Base-by-base conservation (phyloP, 331 rosid species). In the Dryas integrifolia region DNA sequence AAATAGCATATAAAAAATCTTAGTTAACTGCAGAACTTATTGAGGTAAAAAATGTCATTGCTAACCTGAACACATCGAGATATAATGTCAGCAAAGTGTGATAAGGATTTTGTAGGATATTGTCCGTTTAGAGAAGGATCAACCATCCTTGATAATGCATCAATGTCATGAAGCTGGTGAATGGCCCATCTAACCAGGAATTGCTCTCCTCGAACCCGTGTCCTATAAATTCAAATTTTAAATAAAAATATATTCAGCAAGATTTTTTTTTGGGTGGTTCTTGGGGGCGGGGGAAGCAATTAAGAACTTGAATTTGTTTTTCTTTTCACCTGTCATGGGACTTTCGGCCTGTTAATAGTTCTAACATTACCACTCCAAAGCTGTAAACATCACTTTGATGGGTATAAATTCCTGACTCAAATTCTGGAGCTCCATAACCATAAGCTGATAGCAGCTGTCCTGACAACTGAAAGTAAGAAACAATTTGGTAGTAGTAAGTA, bases 331-430 rank as follows among this genome's bases (percentile, higher is more conserved):
- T 86, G 87, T 90, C 98, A 64, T 85, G 81, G 67, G 98, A 90
- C 85, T 79, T 76, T 43, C 98, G 94, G 55, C 98, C 97, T 0
- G 98, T 93, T 64, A 93, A 82, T 79, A 93, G 86, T 83, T 93
- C 98, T 76, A 93, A 72, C 98, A 93, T 90, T 71, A 92, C 98
- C 80, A 93, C 98, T 40, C 98, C 98, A 18, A 93, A 93, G 76
- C 98, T 93, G 86, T 87, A 93, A 50, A 88, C 90, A 5, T 90
- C 98, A 66, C 96, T 90, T 72, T 87, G 91, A 57, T 67, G 68
- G 6, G 97, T 93, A 81, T 93, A 93, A 57, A 81, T 84, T 80
- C 98, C 98, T 0, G 92, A 86, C 74, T 93, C 97, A 72, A 87
- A 90, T 72, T 93, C 98, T 24, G 97, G 97, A 55, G 97, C 97